Percentiles rank a stretch among this genome's conserved stretches.
phyloP scores from a whole-genome alignment of 768 basidiomycete genomes.

The Boletus rufocinnamomeus region DNA sequence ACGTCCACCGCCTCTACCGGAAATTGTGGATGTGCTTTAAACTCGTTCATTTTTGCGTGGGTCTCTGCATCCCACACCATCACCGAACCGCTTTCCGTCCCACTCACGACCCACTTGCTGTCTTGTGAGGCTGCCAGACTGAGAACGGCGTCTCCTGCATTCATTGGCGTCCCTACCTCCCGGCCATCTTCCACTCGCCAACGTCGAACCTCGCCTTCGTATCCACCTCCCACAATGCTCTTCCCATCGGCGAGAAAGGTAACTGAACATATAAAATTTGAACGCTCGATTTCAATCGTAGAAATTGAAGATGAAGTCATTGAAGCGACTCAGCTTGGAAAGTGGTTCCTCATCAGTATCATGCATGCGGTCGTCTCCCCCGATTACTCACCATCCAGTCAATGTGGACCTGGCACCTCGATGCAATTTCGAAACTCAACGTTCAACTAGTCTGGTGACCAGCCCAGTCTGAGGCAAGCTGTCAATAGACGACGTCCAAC shows the following conservation, averaged over 20 bases:
- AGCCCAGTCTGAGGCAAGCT: too few species aligned
- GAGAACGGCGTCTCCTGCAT: background rate
- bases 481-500: too few species aligned
- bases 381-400: background rate
- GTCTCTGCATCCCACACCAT: slow-evolving; percentile 5
- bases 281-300: background rate
- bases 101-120: slow-evolving; percentile 12
- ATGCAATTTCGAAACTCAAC: too few species aligned
- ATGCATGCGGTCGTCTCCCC: too few species aligned
- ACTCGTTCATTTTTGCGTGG: background rate
- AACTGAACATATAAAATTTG: slow-evolving; percentile 1
- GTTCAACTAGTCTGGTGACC: too few species aligned
- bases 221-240: slow-evolving; percentile 10
- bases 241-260: slow-evolving; percentile 11
- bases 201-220: slow-evolving; percentile 2
- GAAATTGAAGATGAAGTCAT: background rate
- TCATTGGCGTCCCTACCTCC: slow-evolving; percentile 5
- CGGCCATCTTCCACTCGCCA: slow-evolving; percentile 6
- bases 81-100: background rate
- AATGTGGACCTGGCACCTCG: too few species aligned
- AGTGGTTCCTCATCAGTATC: background rate
- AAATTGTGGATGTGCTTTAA: slow-evolving; percentile 1
- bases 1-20: slow-evolving; percentile 6
- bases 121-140: slow-evolving; percentile 1
- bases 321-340: background rate